Evolutionary conservation across 139 green algal genomes (phyloP), one percentile per base, ranked within the genome.

Genomic region (Mesotaenium endlicherianum): DNA sequence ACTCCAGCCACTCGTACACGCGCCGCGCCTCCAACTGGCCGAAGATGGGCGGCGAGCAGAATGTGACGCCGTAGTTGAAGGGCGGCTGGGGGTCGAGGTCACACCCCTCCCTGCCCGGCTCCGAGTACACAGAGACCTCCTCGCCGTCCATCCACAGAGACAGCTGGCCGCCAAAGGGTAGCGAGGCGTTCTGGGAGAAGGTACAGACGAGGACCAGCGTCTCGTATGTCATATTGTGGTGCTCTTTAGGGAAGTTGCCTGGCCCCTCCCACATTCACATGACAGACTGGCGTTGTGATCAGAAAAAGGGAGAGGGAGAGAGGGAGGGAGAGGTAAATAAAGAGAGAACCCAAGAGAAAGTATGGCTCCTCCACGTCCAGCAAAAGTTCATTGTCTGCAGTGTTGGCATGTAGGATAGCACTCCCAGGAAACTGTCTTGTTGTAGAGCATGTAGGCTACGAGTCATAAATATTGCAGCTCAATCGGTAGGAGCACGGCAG

Each of bases 171-270:
- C 77, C 77, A 8, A 58, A 55, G 68, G 49, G 36, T 30, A 77
- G 77, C 38, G 39, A 34, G 0, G 77, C 49, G 36, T 30, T 79
- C 3, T 76, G 31, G 5, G 55, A 38, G 0, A 84, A 34, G 0
- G 57, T 44, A 14, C 77, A 84, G 42, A 77, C 57, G 34, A 84
- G 64, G 3, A 84, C 77, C 36, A 84, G 43, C 34, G 77, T 44
- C 57, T 84, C 57, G 68, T 84, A 84, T 53, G 39, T 78, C 57
- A 79, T n/a, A 53, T 84, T 55, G 47, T 84, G 77, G 77, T 84
- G 55, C 55, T 83, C 77, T 5, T 53, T 53, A 36, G 77, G 77
- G 60, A 55, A 79, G 38, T 50, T 31, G 42, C 31, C 72, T 81
- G n/a, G n/a, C n/a, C n/a, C n/a, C n/a, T n/a, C n/a, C n/a, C n/a